Conservation (phyloP, 2,329 filamentous ascomycete genomes). For the Myotisia sp. region DNA sequence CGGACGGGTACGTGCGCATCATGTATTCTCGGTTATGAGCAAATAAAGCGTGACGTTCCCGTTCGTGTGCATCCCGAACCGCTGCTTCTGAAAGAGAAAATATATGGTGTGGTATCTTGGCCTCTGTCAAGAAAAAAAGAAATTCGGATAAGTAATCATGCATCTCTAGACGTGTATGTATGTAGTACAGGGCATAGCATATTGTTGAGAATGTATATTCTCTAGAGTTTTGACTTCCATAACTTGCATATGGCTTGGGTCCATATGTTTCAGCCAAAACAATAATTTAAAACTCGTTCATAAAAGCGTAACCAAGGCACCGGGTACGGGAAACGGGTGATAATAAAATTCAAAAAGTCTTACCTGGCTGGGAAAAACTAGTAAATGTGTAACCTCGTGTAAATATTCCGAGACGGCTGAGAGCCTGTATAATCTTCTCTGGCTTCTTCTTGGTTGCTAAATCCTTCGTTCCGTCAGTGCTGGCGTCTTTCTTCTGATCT, state of each 20-base stretch:
- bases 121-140: constrained; percentile 26
- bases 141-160: too few relatives aligned
- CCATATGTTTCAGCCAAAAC: too few relatives aligned
- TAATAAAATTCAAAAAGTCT: constrained; percentile 19
- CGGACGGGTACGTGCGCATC: constrained; percentile 80
- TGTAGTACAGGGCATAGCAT: too few relatives aligned
- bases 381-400: constrained; percentile 74
- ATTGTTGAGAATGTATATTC: too few relatives aligned
- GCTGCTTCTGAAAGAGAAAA: constrained; percentile 51
- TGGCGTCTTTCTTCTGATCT: constrained; percentile 18
- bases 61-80: constrained; percentile 49
- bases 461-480: constrained; percentile 24
- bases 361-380: constrained; percentile 51
- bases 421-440: constrained; percentile 53
- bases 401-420: constrained; percentile 68
- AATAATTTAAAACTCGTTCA: too few relatives aligned
- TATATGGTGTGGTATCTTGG: constrained; percentile 44
- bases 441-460: constrained; percentile 24
- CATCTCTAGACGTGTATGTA: too few relatives aligned
- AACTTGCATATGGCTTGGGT: too few relatives aligned
- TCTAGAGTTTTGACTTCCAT: too few relatives aligned
- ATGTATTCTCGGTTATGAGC: constrained; percentile 67
- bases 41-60: constrained; percentile 50
- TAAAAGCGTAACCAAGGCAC: constrained; percentile 4
- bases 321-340: not conserved